Evolutionary conservation across 257 asterid species (phyloP).

Genomic region (Nicotiana attenuata): DNA sequence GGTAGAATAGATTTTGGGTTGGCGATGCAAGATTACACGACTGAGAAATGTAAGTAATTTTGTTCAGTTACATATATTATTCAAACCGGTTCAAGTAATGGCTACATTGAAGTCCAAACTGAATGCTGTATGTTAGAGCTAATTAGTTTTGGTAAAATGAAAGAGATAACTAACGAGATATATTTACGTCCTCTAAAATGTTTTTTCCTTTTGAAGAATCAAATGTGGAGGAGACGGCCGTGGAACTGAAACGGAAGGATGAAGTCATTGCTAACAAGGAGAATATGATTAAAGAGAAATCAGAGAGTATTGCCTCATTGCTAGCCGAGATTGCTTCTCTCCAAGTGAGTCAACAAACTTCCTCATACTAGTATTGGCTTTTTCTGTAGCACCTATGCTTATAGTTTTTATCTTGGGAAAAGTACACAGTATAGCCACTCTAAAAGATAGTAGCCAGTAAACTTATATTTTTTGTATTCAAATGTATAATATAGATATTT

Average conservation of each 20-base stretch:
- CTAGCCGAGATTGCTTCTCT: slow-evolving; percentile 66
- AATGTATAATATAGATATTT: too few relatives aligned
- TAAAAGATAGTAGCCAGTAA: too few relatives aligned
- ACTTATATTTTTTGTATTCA: too few relatives aligned
- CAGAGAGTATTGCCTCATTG: slow-evolving; percentile 50
- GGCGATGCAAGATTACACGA: neutral
- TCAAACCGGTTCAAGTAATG: neutral
- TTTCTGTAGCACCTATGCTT: neutral
- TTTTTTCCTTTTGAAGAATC: slow-evolving; percentile 44
- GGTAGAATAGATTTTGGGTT: neutral
- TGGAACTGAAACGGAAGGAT: slow-evolving; percentile 57
- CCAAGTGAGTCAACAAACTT: slow-evolving; percentile 43
- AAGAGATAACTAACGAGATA: neutral
- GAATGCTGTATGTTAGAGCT: neutral
- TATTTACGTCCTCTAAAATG: slow-evolving; percentile 6
- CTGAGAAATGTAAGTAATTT: neutral
- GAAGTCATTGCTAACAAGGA: slow-evolving; percentile 59
- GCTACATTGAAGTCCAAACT: neutral
- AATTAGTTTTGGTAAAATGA: neutral
- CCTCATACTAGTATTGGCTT: neutral
- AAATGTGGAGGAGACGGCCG: slow-evolving; percentile 48
- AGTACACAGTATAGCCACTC: too few relatives aligned
- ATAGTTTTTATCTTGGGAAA: neutral
- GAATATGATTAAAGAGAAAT: slow-evolving; percentile 56
- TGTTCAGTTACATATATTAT: neutral